Percentiles rank a stretch among this genome's conserved stretches.
Conservation (phyloP, 805 yeast genomes). For the Metschnikowia dekortorum region DNA sequence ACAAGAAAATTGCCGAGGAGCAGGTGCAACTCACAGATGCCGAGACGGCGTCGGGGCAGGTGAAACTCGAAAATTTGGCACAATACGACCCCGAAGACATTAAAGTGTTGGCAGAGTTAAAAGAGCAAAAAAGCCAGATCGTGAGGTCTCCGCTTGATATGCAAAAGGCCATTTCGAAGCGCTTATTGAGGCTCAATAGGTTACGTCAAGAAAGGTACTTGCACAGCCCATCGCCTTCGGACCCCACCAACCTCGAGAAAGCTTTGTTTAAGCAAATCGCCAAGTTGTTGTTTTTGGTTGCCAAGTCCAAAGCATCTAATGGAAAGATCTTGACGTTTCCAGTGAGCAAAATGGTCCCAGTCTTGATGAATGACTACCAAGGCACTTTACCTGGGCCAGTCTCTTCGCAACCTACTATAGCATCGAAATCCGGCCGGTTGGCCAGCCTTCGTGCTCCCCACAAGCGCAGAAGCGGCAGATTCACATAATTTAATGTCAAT, state of each 20-base stretch:
- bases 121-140: constrained; percentile 21
- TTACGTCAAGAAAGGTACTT: constrained; percentile 38
- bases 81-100: constrained; percentile 34
- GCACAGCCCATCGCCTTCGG: constrained; percentile 22
- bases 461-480: constrained; percentile 27
- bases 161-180: constrained; percentile 32
- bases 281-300: constrained; percentile 29
- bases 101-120: constrained; percentile 21
- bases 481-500: background rate
- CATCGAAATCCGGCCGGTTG: constrained; percentile 25
- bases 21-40: constrained; percentile 9
- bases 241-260: constrained; percentile 26
- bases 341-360: constrained; percentile 52
- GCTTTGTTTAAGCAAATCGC: constrained; percentile 27
- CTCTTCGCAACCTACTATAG: constrained; percentile 16
- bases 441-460: constrained; percentile 38
- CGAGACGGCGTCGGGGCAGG: constrained; percentile 7
- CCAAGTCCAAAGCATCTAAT: constrained; percentile 25
- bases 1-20: background rate
- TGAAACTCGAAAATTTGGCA: constrained; percentile 29
- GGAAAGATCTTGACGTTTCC: constrained; percentile 25
- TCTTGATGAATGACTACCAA: constrained; percentile 64
- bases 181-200: constrained; percentile 32
- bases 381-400: constrained; percentile 73
- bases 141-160: constrained; percentile 25